phyloP scores from a whole-genome alignment of 257 asterid species.

The Lithospermum erythrorhizon region DNA sequence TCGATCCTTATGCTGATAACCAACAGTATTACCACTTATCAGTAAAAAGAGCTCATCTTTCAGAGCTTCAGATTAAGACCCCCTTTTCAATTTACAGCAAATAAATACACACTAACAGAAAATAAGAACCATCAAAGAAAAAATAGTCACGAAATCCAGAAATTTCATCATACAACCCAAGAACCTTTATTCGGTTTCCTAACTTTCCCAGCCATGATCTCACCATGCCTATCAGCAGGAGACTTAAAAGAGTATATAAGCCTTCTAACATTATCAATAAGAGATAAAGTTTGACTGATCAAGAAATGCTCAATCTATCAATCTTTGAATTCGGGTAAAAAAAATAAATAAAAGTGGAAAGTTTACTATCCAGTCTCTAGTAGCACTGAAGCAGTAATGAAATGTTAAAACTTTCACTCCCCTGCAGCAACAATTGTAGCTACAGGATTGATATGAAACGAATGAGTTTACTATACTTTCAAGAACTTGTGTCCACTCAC shows the following conservation, averaged over 20 bases:
- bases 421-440: not conserved
- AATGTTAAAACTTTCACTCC: not conserved
- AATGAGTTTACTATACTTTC: not conserved
- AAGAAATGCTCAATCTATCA: constrained; percentile 10
- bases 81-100: not conserved
- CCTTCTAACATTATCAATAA: constrained; percentile 5
- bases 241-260: not conserved
- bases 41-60: not conserved
- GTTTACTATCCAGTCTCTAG: not conserved
- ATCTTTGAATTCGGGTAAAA: constrained; percentile 13
- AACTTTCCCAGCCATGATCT: not conserved
- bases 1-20: not conserved
- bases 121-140: not conserved
- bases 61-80: not conserved
- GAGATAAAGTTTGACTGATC: constrained; percentile 1
- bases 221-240: not conserved
- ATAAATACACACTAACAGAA: not conserved
- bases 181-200: not conserved
- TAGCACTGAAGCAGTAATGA: too few relatives aligned
- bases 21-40: not conserved
- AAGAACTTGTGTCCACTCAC: constrained; percentile 1
- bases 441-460: not conserved
- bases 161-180: not conserved
- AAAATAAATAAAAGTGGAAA: not conserved
- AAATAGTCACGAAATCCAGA: not conserved